A percentile compares a stretch with the other conserved stretches of the same genome.
These are phyloP conservation scores for Ramaria sp. DNA, from an alignment of 768 basidiomycete genomes.

Conservation along the genomic window DNA sequence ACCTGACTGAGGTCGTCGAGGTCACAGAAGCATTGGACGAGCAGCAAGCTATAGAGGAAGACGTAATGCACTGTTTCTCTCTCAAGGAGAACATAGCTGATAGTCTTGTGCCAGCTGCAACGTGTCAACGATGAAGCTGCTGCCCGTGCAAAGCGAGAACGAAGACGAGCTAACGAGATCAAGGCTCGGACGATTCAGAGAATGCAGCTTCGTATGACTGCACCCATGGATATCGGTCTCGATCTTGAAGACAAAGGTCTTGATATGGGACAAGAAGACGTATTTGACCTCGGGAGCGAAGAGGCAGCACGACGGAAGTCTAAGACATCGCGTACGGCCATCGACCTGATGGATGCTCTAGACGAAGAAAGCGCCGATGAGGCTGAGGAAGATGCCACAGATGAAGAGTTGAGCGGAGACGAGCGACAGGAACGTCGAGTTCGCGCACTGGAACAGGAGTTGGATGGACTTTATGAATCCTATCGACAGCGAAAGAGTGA, in stretches of 20 bases:
- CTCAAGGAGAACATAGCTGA: slow-evolving; percentile 1
- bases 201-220: slow-evolving; percentile 95
- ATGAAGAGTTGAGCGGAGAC: slow-evolving; percentile 35
- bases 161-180: slow-evolving; percentile 79
- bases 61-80: slow-evolving; percentile 38
- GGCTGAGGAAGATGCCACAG: slow-evolving; percentile 33
- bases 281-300: slow-evolving; percentile 73
- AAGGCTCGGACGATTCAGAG: slow-evolving; percentile 82
- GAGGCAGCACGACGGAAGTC: slow-evolving; percentile 30
- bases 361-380: slow-evolving; percentile 20
- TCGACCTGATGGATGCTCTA: slow-evolving; percentile 24
- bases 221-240: slow-evolving; percentile 91
- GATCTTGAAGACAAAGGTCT: slow-evolving; percentile 72
- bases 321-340: slow-evolving; percentile 23
- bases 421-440: slow-evolving; percentile 61
- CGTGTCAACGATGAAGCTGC: slow-evolving; percentile 68
- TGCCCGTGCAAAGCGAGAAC: slow-evolving; percentile 65
- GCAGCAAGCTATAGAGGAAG: slow-evolving; percentile 80
- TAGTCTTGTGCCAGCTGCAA: slow-evolving; percentile 49
- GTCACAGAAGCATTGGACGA: slow-evolving; percentile 66
- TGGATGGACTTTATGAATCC: slow-evolving; percentile 81
- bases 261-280: slow-evolving; percentile 66
- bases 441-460: slow-evolving; percentile 62
- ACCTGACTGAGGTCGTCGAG: slow-evolving; percentile 62
- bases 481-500: slow-evolving; percentile 76